Base-by-base conservation (phyloP, 768 basidiomycete genomes). In the Cytidiella melzeri region DNA sequence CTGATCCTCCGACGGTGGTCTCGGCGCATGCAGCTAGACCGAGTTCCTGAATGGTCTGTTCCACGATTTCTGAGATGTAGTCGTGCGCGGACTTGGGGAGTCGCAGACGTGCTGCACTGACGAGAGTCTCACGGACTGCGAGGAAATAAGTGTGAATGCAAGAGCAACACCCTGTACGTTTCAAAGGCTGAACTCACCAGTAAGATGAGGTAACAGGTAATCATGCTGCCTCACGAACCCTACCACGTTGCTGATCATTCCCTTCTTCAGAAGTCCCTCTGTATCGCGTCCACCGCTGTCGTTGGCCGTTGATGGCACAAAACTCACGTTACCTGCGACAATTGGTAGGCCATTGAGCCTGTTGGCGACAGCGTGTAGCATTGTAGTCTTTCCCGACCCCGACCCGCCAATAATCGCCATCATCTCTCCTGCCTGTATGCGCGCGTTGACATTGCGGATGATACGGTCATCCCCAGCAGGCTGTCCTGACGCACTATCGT, bases 221-320 rank as follows among this genome's bases (percentile, higher is more conserved):
- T 73, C 72, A 47, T 64, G 56, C 53, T 72, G 71, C 30, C 68
- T 52, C 1, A 73, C 72, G 50, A 71, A 73, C 1, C 71, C 71
- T 26, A 72, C 64, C 5, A 52, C 47, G 26, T 47, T 45, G 41
- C 41, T 47, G 30, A 34, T 34, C 47, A 45, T 41, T 6, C 45
- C 45, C 43, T 51, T 51, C 30, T 15, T 34, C 36, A 51, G 45
- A 36, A 40, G 50, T 4, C 50, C 50, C 20, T 51, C 50, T 4
- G 43, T 44, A 9, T 27, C 18, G 13, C 27, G 27, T 13, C 21
- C 27, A 41, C 41, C 43, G 5, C 20, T n/a, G 15, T 18, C 12
- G 5, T 28, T 30, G 5, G 28, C 12, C 9, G 3, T 2, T 4
- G 49, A 40, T 23, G 43, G 45, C 21, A 36, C 21, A 21, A 48